These are phyloP conservation scores for Kentomonas sorsogonicus DNA, from an alignment of 208 protist genomes.

Conservation along the genomic window DNA sequence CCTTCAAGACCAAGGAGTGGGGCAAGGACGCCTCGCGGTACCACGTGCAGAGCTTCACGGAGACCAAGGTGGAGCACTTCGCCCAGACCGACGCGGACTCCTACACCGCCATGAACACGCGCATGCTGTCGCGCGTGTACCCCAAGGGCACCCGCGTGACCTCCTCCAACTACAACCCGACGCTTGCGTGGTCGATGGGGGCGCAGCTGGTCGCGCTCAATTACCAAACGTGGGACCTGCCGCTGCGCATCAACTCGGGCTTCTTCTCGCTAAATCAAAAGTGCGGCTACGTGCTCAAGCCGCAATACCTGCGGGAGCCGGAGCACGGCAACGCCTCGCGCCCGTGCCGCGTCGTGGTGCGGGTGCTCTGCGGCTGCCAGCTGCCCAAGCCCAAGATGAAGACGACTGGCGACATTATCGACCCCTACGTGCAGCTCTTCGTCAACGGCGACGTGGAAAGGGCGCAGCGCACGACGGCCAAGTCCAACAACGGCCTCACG, in stretches of 20 bases:
- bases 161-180: constrained; percentile 85
- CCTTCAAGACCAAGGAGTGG: constrained; percentile 42
- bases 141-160: constrained; percentile 80
- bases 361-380: constrained; percentile 52
- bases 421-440: constrained; percentile 60
- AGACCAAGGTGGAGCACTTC: constrained; percentile 44
- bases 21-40: constrained; percentile 36
- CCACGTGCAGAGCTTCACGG: constrained; percentile 52
- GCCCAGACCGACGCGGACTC: constrained; percentile 11
- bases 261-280: constrained; percentile 83
- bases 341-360: constrained; percentile 23
- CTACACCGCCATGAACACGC: constrained; percentile 49
- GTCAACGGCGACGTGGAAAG: constrained; percentile 36
- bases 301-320: constrained; percentile 29
- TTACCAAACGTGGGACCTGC: constrained; percentile 65
- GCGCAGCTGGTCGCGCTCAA: constrained; percentile 86
- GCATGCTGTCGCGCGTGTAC: constrained; percentile 83
- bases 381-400: constrained; percentile 55
- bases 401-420: constrained; percentile 60
- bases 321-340: constrained; percentile 13
- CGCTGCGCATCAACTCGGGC: constrained; percentile 63
- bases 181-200: constrained; percentile 42
- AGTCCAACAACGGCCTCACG: constrained; percentile 72
- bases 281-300: constrained; percentile 91
- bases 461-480: constrained; percentile 27